A percentile compares a stretch with the other conserved stretches of the same genome.
phyloP scores from a whole-genome alignment of 164 flowering plant genomes.

The Liriodendron chinense region DNA sequence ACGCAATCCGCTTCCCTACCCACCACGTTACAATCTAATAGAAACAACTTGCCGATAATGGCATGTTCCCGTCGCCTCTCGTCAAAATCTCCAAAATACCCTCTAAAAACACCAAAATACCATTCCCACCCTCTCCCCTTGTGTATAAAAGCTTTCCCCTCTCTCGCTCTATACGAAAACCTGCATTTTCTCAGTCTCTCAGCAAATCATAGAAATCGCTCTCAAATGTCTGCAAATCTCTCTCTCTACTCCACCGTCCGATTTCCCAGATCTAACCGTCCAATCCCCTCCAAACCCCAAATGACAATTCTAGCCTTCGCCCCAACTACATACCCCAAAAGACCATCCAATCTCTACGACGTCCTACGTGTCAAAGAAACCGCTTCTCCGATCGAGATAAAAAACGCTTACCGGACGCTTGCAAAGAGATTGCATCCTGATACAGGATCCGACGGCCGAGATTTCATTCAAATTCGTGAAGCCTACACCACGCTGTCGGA shows the following conservation, averaged over 20 bases:
- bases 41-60: too few relatives aligned
- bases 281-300: neutral
- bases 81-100: too few relatives aligned
- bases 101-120: too few relatives aligned
- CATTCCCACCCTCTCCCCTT: too few relatives aligned
- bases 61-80: too few relatives aligned
- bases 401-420: slow-evolving; percentile 57
- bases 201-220: too few relatives aligned
- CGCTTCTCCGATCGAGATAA: slow-evolving; percentile 58
- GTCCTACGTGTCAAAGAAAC: slow-evolving; percentile 41
- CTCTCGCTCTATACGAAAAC: too few relatives aligned
- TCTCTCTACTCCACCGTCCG: slow-evolving; percentile 4
- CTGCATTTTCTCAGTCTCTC: too few relatives aligned
- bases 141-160: too few relatives aligned
- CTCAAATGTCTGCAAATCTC: neutral
- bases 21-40: too few relatives aligned
- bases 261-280: slow-evolving; percentile 1
- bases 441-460: slow-evolving; percentile 39
- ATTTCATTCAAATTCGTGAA: slow-evolving; percentile 67
- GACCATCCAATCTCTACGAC: slow-evolving; percentile 40
- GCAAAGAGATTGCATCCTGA: slow-evolving; percentile 76
- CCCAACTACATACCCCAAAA: neutral
- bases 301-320: neutral
- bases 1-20: too few relatives aligned
- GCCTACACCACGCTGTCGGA: slow-evolving; percentile 82